phyloP scores from a whole-genome alignment of 2,329 filamentous ascomycete genomes.

The Cladosporium velox region DNA sequence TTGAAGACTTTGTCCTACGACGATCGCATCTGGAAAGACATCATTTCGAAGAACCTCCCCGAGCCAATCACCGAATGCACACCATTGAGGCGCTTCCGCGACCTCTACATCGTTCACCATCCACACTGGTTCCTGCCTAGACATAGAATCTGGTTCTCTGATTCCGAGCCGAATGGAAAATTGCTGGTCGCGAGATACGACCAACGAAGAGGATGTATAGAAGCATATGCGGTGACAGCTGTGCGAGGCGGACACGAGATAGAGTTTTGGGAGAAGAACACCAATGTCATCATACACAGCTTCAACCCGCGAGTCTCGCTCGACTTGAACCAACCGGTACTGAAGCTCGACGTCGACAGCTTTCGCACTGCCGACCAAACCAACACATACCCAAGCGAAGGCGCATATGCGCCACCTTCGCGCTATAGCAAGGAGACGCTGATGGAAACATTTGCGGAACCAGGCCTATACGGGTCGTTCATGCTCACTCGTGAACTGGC shows the following conservation, averaged over 20 bases:
- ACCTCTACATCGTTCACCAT: slow-evolving; percentile 73
- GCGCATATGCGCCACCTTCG: slow-evolving; percentile 27
- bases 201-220: slow-evolving; percentile 70
- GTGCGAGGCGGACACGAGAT: slow-evolving; percentile 58
- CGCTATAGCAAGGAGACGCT: slow-evolving; percentile 53
- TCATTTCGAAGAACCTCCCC: slow-evolving; percentile 70
- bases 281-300: slow-evolving; percentile 66
- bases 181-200: slow-evolving; percentile 78
- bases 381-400: slow-evolving; percentile 27
- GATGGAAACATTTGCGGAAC: slow-evolving; percentile 48
- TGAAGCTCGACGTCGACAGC: slow-evolving; percentile 43
- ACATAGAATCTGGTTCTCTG: slow-evolving; percentile 83
- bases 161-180: slow-evolving; percentile 71
- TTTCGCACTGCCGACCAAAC: slow-evolving; percentile 26
- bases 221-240: slow-evolving; percentile 75
- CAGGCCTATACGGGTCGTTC: slow-evolving; percentile 64
- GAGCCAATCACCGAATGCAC: slow-evolving; percentile 55
- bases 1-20: slow-evolving; percentile 61
- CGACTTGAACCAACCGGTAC: slow-evolving; percentile 72
- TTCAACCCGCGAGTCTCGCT: slow-evolving; percentile 72
- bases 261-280: slow-evolving; percentile 66
- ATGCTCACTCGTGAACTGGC: slow-evolving; percentile 61
- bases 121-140: slow-evolving; percentile 82
- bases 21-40: slow-evolving; percentile 71
- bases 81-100: slow-evolving; percentile 65